Evolutionary conservation across 331 rosid species (phyloP).

Genomic region (Quercus lobata): DNA sequence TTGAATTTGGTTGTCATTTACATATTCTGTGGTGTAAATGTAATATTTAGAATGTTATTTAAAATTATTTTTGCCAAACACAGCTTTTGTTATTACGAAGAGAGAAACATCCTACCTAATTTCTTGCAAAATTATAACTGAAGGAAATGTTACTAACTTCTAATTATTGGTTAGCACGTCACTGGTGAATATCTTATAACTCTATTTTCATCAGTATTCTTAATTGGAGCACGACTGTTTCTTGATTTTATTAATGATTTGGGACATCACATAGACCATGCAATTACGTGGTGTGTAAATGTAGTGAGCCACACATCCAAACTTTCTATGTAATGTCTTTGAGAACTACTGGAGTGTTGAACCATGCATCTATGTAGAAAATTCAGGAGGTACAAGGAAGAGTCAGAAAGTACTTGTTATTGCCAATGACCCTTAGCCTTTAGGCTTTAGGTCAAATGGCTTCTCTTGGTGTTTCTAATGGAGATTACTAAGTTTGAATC

Average conservation of each 20-base stretch:
- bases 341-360: background rate
- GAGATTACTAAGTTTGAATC: too few species aligned
- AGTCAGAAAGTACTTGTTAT: background rate
- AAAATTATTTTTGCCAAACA: too few species aligned
- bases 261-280: background rate
- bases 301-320: background rate
- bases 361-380: background rate
- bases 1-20: slow-evolving; percentile 17
- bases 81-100: background rate
- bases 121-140: background rate
- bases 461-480: too few species aligned
- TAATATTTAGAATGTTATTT: too few species aligned
- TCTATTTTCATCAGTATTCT: background rate
- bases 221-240: background rate
- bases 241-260: background rate
- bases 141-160: background rate
- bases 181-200: background rate
- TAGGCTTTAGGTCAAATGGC: too few species aligned
- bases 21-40: background rate
- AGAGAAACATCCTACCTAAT: background rate
- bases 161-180: background rate
- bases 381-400: background rate
- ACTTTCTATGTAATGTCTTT: background rate
- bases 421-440: too few species aligned
- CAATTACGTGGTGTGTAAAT: background rate